phyloP scores from a whole-genome alignment of 1,284 basidiomycete genomes.

The Trametes hirsuta region DNA sequence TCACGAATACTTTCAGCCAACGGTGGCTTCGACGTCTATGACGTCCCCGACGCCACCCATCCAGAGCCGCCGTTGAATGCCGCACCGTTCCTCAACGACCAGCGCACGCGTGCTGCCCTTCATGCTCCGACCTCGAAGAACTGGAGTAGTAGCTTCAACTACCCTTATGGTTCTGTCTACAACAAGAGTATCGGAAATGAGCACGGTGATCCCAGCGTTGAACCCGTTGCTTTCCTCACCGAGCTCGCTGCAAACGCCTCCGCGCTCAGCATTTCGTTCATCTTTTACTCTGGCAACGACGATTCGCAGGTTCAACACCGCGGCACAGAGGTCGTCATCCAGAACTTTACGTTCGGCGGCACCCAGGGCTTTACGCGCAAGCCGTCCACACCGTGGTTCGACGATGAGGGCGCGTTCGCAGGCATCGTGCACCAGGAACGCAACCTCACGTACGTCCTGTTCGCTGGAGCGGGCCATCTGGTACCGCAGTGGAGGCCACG shows the following conservation, averaged over 20 bases:
- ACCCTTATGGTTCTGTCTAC: slow-evolving; percentile 48
- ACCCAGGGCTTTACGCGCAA: slow-evolving; percentile 66
- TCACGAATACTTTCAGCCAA: slow-evolving; percentile 7
- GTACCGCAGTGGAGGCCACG: slow-evolving; percentile 33
- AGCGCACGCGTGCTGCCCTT: slow-evolving; percentile 50
- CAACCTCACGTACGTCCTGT: slow-evolving; percentile 35
- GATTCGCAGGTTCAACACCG: slow-evolving; percentile 32
- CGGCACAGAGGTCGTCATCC: slow-evolving; percentile 54
- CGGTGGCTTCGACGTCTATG: slow-evolving; percentile 40
- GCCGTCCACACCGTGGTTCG: slow-evolving; percentile 58
- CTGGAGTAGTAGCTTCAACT: slow-evolving; percentile 52
- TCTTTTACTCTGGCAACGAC: slow-evolving; percentile 37
- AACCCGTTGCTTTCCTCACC: slow-evolving; percentile 34
- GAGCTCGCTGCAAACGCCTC: slow-evolving; percentile 33
- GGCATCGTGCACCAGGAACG: slow-evolving; percentile 39
- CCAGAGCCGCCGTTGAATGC: slow-evolving; percentile 57
- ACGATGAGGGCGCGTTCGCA: slow-evolving; percentile 31
- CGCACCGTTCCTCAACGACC: slow-evolving; percentile 26
- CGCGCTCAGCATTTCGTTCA: slow-evolving; percentile 26
- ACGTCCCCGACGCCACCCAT: slow-evolving; percentile 56
- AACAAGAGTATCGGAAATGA: slow-evolving; percentile 23
- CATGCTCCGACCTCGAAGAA: slow-evolving; percentile 66
- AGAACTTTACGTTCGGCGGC: slow-evolving; percentile 52
- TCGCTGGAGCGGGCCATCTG: slow-evolving; percentile 34
- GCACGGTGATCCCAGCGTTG: slow-evolving; percentile 48